Percentiles rank a stretch among this genome's conserved stretches.
Evolutionary conservation across 2,329 filamentous ascomycete species (phyloP).

Genomic region (Botrytis porri): DNA sequence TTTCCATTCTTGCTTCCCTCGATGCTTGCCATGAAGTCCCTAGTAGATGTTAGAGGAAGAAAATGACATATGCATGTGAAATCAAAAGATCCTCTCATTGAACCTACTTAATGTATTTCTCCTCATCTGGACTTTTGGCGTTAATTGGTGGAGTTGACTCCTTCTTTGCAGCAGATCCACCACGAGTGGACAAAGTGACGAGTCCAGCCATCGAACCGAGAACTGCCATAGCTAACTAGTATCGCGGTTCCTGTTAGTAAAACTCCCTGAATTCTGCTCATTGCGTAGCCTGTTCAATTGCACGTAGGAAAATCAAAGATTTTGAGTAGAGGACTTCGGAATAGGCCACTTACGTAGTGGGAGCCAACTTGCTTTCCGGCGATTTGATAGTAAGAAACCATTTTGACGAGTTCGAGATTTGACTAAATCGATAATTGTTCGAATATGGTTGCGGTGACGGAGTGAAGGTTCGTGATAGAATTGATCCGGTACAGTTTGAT

Average conservation of each 20-base stretch:
- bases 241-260: conserved; percentile 25
- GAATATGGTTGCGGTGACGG: conserved; percentile 3
- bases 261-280: not conserved
- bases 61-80: not conserved
- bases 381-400: conserved; percentile 38
- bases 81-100: not conserved
- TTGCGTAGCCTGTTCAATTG: conserved; percentile 20
- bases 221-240: conserved; percentile 37
- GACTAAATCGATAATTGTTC: not conserved
- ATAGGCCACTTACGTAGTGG: conserved; percentile 34
- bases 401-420: conserved; percentile 28
- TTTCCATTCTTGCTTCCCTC: conserved; percentile 31
- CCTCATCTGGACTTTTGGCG: conserved; percentile 38
- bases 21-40: conserved; percentile 22
- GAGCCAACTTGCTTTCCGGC: conserved; percentile 39
- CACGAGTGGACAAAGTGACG: conserved; percentile 27
- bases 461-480: conserved; percentile 2
- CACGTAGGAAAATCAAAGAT: conserved; percentile 23
- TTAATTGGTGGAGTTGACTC: conserved; percentile 38
- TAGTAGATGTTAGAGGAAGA: conserved; percentile 8
- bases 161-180: conserved; percentile 32
- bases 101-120: conserved; percentile 40
- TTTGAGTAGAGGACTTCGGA: conserved; percentile 13
- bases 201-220: conserved; percentile 32
- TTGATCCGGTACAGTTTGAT: conserved; percentile 1